Evolutionary conservation across 192 early-diverging fungal species (phyloP).

Genomic region (Ambispora gerdemannii): DNA sequence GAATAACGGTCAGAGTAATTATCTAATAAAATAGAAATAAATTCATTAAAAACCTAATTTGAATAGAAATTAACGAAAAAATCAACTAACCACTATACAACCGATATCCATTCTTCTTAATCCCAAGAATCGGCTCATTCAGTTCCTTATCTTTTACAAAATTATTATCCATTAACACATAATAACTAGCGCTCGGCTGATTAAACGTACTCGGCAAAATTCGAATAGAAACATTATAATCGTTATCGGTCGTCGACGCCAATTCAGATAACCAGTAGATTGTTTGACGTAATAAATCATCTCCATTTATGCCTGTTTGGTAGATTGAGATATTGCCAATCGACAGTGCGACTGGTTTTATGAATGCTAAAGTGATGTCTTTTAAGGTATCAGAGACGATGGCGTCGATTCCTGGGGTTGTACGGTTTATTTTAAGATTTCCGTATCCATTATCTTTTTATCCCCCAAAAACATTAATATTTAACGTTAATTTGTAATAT

Average conservation of each 20-base stretch:
- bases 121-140: constrained; percentile 11
- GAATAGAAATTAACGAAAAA: background rate
- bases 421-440: background rate
- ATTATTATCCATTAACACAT: constrained; percentile 13
- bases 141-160: background rate
- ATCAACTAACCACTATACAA: background rate
- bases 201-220: constrained; percentile 14
- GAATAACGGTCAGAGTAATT: background rate
- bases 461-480: background rate
- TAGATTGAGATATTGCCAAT: background rate
- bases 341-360: background rate
- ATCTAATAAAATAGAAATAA: background rate
- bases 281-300: constrained; percentile 12
- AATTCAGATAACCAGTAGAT: background rate
- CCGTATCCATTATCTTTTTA: constrained; percentile 1
- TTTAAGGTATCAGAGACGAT: background rate
- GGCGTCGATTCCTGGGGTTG: background rate
- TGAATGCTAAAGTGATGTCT: background rate
- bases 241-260: background rate
- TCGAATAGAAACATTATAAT: background rate
- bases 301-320: background rate
- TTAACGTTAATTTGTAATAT: background rate
- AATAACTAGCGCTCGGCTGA: background rate
- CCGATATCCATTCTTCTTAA: background rate
- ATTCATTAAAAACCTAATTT: no score